Conservation (phyloP, 768 basidiomycete species). For the Trametes cubensis region DNA sequence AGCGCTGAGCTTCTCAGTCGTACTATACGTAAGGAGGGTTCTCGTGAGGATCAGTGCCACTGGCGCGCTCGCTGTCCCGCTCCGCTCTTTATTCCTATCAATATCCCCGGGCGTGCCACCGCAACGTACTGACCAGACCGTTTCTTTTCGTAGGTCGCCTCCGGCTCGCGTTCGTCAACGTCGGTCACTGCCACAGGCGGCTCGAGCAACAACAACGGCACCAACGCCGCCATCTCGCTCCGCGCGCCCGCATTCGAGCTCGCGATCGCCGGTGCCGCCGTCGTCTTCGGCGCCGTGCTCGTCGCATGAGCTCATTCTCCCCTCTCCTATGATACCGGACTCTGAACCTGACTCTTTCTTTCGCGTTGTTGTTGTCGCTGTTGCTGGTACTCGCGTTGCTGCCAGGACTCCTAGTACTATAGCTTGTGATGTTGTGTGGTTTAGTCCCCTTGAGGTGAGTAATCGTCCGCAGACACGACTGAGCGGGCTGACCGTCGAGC, state of each 20-base stretch:
- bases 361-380: not conserved
- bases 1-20: not conserved
- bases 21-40: not conserved
- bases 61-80: constrained; percentile 1
- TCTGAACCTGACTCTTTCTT: not conserved
- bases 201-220: constrained; percentile 7
- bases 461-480: too few species aligned
- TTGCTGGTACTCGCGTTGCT: too few species aligned
- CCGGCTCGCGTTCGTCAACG: constrained; percentile 1
- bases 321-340: not conserved
- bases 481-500: too few species aligned
- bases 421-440: too few species aligned
- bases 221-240: constrained; percentile 4
- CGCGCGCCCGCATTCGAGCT: constrained; percentile 4
- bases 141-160: not conserved
- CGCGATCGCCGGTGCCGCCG: constrained; percentile 12
- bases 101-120: too few species aligned
- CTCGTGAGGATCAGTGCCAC: not conserved
- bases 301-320: not conserved
- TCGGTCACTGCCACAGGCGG: constrained; percentile 9
- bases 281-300: constrained; percentile 17
- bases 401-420: too few species aligned
- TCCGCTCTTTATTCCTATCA: not conserved
- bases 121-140: not conserved
- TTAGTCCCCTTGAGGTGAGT: too few species aligned